Conservation (phyloP, 2,329 filamentous ascomycete species). For the Dothideomycetes sp. region DNA sequence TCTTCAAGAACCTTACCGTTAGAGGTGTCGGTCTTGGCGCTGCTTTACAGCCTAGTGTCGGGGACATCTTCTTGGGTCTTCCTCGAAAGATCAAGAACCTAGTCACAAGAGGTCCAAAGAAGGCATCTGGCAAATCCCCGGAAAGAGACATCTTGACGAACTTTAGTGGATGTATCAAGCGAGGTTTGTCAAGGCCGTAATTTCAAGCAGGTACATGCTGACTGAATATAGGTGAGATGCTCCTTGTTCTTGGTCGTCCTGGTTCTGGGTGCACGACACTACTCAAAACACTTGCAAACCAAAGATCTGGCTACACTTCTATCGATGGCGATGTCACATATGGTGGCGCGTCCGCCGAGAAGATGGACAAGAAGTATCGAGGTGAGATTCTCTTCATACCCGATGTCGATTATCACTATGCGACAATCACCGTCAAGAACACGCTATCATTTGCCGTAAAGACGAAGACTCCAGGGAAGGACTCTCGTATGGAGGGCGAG, state of each 20-base stretch:
- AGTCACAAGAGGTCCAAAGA: constrained; percentile 34
- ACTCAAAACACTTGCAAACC: constrained; percentile 46
- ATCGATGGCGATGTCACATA: constrained; percentile 65
- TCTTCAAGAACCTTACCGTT: constrained; percentile 57
- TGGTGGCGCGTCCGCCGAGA: constrained; percentile 60
- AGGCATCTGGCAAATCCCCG: constrained; percentile 42
- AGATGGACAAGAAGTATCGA: constrained; percentile 62
- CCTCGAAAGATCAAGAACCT: constrained; percentile 46
- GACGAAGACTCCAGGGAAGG: constrained; percentile 71
- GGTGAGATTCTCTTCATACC: constrained; percentile 81
- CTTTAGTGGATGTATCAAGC: constrained; percentile 58
- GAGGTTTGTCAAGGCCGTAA: constrained; percentile 57
- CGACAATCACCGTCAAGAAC: constrained; percentile 78
- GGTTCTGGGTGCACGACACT: constrained; percentile 51
- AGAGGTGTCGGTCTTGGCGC: constrained; percentile 53
- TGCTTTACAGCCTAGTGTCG: constrained; percentile 51
- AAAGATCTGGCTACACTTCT: constrained; percentile 50
- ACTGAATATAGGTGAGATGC: constrained; percentile 95
- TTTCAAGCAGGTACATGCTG: too few species aligned
- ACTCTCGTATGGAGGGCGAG: constrained; percentile 55
- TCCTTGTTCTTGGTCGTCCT: constrained; percentile 69
- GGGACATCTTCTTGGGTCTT: constrained; percentile 54
- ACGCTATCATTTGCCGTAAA: constrained; percentile 79
- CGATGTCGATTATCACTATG: constrained; percentile 77
- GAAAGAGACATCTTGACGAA: constrained; percentile 55